These are phyloP conservation scores for Sordariomycetes sp. DNA, from an alignment of 2,329 filamentous ascomycete species.

Conservation along the genomic window DNA sequence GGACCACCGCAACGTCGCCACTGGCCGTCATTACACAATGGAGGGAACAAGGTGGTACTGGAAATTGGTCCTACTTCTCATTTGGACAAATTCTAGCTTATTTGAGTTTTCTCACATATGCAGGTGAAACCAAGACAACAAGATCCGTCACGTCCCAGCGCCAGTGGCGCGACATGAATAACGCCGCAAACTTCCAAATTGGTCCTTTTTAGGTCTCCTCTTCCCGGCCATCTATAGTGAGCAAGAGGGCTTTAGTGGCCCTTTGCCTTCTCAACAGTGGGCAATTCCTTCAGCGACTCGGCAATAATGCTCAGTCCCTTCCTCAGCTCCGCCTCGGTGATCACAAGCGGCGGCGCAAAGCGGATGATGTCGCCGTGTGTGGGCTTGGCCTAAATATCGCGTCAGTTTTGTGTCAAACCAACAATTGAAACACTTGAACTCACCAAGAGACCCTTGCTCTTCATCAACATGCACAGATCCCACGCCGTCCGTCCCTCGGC, in stretches of 20 bases:
- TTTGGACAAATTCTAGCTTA: too few relatives aligned
- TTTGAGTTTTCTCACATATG: too few relatives aligned
- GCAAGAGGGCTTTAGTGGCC: conserved; percentile 29
- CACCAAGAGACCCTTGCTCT: conserved; percentile 89
- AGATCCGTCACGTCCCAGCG: too few relatives aligned
- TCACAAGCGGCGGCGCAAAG: conserved; percentile 91
- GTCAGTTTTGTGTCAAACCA: neutral
- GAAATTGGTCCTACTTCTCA: too few relatives aligned
- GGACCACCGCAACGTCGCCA: too few relatives aligned
- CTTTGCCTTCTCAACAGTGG: conserved; percentile 36
- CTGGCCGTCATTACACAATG: too few relatives aligned
- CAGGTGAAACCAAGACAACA: too few relatives aligned
- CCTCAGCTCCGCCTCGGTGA: conserved; percentile 78
- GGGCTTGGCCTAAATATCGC: conserved; percentile 71
- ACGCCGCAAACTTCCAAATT: too few relatives aligned
- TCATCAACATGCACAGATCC: conserved; percentile 93
- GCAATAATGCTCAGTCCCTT: conserved; percentile 71
- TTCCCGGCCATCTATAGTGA: too few relatives aligned
- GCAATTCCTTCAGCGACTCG: conserved; percentile 74
- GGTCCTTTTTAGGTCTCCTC: too few relatives aligned
- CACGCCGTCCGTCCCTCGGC: conserved; percentile 82
- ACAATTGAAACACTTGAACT: conserved; percentile 23
- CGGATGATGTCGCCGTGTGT: conserved; percentile 98
- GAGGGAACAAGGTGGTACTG: too few relatives aligned
- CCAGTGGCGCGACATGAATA: too few relatives aligned